A percentile compares a stretch with the other conserved stretches of the same genome.
Evolutionary conservation across 2,329 filamentous ascomycete species (phyloP).

Genomic region (Aspergillus tanneri): DNA sequence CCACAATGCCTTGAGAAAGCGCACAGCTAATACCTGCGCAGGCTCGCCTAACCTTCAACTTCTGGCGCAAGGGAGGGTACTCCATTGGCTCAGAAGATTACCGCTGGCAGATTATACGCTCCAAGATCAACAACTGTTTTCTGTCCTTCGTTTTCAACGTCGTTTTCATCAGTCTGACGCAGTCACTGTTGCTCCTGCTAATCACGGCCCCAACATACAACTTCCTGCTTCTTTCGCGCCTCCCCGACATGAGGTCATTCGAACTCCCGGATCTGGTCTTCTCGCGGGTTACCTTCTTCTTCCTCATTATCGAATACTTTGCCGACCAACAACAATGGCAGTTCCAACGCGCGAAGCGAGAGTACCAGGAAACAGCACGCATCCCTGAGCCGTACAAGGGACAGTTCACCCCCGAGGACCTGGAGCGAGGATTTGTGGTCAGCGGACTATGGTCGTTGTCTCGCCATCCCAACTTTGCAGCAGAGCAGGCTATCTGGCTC

Average conservation of each 20-base stretch:
- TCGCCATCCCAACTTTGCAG: conserved; percentile 91
- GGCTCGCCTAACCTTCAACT: conserved; percentile 88
- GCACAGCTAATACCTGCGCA: conserved; percentile 38
- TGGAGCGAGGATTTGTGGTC: conserved; percentile 86
- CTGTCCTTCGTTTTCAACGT: conserved; percentile 84
- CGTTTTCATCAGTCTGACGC: conserved; percentile 80
- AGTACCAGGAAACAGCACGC: conserved; percentile 71
- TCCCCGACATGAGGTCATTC: conserved; percentile 56
- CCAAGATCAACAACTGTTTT: conserved; percentile 66
- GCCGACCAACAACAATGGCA: conserved; percentile 93
- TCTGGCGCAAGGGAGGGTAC: conserved; percentile 94
- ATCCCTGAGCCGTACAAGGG: conserved; percentile 56
- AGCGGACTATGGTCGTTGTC: conserved; percentile 83
- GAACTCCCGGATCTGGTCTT: conserved; percentile 61
- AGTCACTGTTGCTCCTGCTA: conserved; percentile 77
- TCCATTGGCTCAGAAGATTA: conserved; percentile 89
- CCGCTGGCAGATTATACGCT: conserved; percentile 77
- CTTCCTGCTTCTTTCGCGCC: conserved; percentile 69
- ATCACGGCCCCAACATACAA: conserved; percentile 81
- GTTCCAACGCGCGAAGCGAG: conserved; percentile 77
- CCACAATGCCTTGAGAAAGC: not conserved
- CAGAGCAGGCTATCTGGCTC: conserved; percentile 89
- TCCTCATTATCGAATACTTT: conserved; percentile 69
- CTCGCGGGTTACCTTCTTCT: conserved; percentile 54
- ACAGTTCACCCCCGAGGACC: conserved; percentile 65